Evolutionary conservation across 495 filamentous ascomycete species (phyloP).

Genomic region (Aspergillus taichungensis): DNA sequence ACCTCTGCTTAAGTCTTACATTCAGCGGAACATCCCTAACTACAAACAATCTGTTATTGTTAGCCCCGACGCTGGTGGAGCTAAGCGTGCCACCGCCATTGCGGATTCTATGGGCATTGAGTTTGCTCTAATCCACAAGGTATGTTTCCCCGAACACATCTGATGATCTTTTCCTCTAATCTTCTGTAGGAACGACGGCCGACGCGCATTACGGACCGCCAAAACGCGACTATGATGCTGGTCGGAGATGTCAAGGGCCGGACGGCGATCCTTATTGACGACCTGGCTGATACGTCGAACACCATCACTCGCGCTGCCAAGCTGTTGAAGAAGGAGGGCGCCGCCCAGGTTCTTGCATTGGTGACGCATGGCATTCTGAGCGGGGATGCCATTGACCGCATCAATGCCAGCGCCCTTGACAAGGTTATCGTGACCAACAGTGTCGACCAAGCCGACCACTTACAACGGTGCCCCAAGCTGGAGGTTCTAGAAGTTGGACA

Average conservation of each 20-base stretch:
- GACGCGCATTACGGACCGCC: slow-evolving; percentile 85
- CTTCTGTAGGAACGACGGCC: slow-evolving; percentile 76
- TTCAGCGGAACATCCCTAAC: slow-evolving; percentile 77
- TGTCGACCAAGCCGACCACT: slow-evolving; percentile 79
- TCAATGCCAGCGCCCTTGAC: slow-evolving; percentile 84
- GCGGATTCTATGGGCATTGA: slow-evolving; percentile 86
- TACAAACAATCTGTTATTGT: slow-evolving; percentile 86
- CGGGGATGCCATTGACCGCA: slow-evolving; percentile 87
- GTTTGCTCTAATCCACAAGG: slow-evolving; percentile 98
- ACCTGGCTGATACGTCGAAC: slow-evolving; percentile 91
- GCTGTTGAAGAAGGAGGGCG: slow-evolving; percentile 88
- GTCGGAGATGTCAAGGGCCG: slow-evolving; percentile 79
- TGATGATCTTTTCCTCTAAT: slow-evolving; percentile 11
- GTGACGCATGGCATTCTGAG: slow-evolving; percentile 91
- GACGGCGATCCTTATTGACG: slow-evolving; percentile 84
- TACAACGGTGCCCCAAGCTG: slow-evolving; percentile 67
- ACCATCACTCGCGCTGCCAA: slow-evolving; percentile 97
- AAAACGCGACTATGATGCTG: slow-evolving; percentile 98
- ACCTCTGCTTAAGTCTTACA: slow-evolving; percentile 81
- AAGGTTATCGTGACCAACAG: slow-evolving; percentile 91
- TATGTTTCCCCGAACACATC: slow-evolving; percentile 29
- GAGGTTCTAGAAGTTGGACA: slow-evolving; percentile 87
- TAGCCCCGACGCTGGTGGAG: slow-evolving; percentile 92
- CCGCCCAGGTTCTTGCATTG: slow-evolving; percentile 76
- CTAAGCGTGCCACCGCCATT: slow-evolving; percentile 94